A percentile compares a stretch with the other conserved stretches of the same genome.
These are phyloP conservation scores for Salvia splendens DNA, from an alignment of 257 asterid genomes.

Conservation along the genomic window DNA sequence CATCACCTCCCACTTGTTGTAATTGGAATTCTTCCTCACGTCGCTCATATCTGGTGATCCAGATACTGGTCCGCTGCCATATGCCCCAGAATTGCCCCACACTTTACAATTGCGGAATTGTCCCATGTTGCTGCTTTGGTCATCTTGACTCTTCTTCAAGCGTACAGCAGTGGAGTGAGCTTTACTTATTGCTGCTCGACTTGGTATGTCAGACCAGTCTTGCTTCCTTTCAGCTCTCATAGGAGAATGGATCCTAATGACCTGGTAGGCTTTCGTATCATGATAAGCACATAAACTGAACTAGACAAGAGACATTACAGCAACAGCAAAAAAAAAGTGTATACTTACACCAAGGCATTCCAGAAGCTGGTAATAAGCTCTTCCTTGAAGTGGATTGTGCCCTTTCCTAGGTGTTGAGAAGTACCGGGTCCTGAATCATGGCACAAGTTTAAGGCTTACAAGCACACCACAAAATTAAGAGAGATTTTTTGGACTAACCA, in stretches of 20 bases:
- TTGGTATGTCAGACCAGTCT: constrained; percentile 91
- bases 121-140: constrained; percentile 50
- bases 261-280: constrained; percentile 48
- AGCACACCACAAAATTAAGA: constrained; percentile 13
- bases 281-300: constrained; percentile 16
- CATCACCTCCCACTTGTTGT: constrained; percentile 85
- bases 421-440: constrained; percentile 70
- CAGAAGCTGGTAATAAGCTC: constrained; percentile 97
- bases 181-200: constrained; percentile 64
- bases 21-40: constrained; percentile 69
- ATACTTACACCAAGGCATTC: constrained; percentile 96
- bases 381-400: constrained; percentile 99
- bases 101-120: constrained; percentile 85
- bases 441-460: constrained; percentile 17
- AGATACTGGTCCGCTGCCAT: constrained; percentile 72
- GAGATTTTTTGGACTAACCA: constrained; percentile 55
- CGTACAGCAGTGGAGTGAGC: constrained; percentile 85
- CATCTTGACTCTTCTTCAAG: constrained; percentile 53
- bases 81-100: constrained; percentile 71
- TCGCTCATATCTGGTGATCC: constrained; percentile 78
- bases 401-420: constrained; percentile 96
- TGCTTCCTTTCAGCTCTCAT: constrained; percentile 87
- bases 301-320: constrained; percentile 11
- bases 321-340: neutral
- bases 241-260: constrained; percentile 97